Evolutionary conservation across 2,329 filamentous ascomycete genomes (phyloP).

Genomic region (Verticillium tricorpus): DNA sequence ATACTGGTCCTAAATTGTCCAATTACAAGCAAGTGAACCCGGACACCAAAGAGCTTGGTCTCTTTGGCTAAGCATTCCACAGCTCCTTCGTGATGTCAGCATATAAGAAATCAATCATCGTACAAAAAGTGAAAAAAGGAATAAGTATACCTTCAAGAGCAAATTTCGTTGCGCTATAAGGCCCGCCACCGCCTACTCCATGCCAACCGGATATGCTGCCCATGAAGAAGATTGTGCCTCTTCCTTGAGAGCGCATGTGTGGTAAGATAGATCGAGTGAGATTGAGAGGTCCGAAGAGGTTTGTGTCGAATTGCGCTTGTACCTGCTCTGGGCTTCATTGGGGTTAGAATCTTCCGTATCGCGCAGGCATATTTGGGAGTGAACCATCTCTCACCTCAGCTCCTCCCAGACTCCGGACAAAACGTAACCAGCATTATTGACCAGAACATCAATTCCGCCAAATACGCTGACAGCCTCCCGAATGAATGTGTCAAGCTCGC

Average conservation of each 20-base stretch:
- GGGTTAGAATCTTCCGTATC: not conserved
- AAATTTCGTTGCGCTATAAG: conserved; percentile 26
- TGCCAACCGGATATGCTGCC: conserved; percentile 30
- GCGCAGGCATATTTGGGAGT: not conserved
- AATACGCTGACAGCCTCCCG: not conserved
- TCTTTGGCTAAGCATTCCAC: conserved; percentile 21
- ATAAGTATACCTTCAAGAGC: conserved; percentile 22
- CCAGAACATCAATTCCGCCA: conserved; percentile 1
- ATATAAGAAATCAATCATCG: too few species aligned
- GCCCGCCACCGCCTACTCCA: conserved; percentile 22
- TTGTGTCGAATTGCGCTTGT: conserved; percentile 23
- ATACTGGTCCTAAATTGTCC: conserved; percentile 36
- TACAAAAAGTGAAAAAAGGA: not conserved
- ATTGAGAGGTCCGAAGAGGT: conserved; percentile 31
- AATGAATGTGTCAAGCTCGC: not conserved
- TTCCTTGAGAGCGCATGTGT: conserved; percentile 20
- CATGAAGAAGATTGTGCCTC: conserved; percentile 26
- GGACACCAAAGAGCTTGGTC: conserved; percentile 15
- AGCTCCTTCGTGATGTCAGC: conserved; percentile 10
- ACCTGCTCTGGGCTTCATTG: conserved; percentile 17
- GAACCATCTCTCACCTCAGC: not conserved
- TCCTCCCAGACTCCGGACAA: conserved; percentile 2
- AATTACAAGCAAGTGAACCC: conserved; percentile 30
- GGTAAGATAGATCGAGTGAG: conserved; percentile 28
- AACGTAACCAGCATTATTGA: conserved; percentile 4